Evolutionary conservation across 768 basidiomycete species (phyloP), one percentile per base, ranked within the genome.

Genomic region (Mycena albidolilacea): DNA sequence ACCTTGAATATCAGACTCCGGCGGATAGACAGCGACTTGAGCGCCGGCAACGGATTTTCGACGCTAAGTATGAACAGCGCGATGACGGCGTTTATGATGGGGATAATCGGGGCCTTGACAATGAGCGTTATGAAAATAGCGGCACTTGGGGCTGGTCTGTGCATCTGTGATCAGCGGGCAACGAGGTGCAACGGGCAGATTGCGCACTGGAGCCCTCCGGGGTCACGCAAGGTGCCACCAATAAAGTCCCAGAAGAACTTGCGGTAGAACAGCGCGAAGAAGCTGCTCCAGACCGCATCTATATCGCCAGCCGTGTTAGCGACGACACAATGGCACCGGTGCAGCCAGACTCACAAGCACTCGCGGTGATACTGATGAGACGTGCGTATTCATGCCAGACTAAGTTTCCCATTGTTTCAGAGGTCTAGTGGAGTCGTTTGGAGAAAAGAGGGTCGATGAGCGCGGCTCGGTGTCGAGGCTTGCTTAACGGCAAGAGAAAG

Each of bases 201-300:
- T n/a, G 62, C 92, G 79, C 75, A 95, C 94, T 95, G 93, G 35
- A 94, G 69, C 65, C 94, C 94, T 84, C 94, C 94, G 38, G 94
- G 94, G 80, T 90, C 87, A 73, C 93, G 92, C 69, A 95, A 80
- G 69, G 87, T 92, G 59, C 94, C 96, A 71, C 90, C 92, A n/a
- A 96, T 84, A 80, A 97, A 95, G 85, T 97, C 97, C 94, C 95
- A 97, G 84, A 97, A 97, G 89, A 95, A 97, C 85, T 97, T 97
- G 82, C 95, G 94, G 84, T 91, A 96, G 77, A 93, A 85, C 15
- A 97, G 81, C 19, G 91, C 96, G 84, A 90, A 97, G 83, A 94
- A 92, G 41, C 89, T 85, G 15, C 93, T 92, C 95, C 94, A 95
- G 12, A 95, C 84, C 69, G 91, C 89, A 80, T 95, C 95, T 95